Base-by-base conservation (phyloP, 305 asterid genomes). In the Lippia alba region DNA sequence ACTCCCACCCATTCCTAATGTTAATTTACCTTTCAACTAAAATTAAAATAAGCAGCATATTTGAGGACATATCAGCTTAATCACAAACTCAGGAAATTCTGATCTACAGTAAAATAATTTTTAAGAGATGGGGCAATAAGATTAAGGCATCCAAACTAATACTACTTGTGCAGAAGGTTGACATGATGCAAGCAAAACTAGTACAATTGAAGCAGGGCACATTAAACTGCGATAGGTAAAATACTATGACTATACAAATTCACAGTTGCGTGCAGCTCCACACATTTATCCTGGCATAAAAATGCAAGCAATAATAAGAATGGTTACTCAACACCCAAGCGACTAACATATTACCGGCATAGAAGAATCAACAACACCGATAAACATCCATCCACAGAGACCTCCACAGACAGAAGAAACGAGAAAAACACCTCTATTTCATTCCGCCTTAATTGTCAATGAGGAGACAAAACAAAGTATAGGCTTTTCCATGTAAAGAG, bases 381-480 rank as follows among this genome's bases (percentile, higher is more conserved):
- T 36, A 48, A 50, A 14, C 12, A 9, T 19, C 50, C 34, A 70
- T 54, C 75, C 12, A 41, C 10, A 36, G n/a, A 36, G 4, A n/a
- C 44, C 39, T 5, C 51, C 54, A 51, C 14, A 20, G 51, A 50
- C 19, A 60, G 19, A n/a, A 61, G 24, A 49, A 50, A 17, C 3
- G 18, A 40, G 45, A 33, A 48, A 4, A 39, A n/a, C 40, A 0
- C 17, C 36, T 51, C 8, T 40, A 15, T n/a, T 32, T 46, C 12
- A 48, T 41, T 56, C 14, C 14, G 41, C 32, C 17, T 55, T 55
- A 4, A 67, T 41, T 3, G 14, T 18, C n/a, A 40, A 53, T 20
- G 41, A 61, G 44, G 17, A 17, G 66, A 72, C 45, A 64, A 30
- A 40, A 40, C 40, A 54, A 18, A n/a, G 12, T 49, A 69, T 18